phyloP scores from a whole-genome alignment of 495 filamentous ascomycete genomes.

The Friedmanniomyces simplex region DNA sequence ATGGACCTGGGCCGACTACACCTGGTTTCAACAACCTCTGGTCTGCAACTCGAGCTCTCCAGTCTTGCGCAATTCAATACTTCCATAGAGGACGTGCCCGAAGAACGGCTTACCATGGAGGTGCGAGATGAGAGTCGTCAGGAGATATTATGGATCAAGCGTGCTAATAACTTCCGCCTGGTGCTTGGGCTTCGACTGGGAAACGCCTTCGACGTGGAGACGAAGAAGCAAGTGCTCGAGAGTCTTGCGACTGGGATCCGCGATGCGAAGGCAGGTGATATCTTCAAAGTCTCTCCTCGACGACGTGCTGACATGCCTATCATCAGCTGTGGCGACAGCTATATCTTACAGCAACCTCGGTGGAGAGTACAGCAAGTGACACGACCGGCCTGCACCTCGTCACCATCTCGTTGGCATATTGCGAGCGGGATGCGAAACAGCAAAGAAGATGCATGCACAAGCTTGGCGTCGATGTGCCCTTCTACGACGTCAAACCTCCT shows the following conservation, averaged over 20 bases:
- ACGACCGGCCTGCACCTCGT: neutral
- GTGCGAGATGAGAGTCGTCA: too few relatives aligned
- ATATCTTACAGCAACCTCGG: slow-evolving; percentile 4
- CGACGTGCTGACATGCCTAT: neutral
- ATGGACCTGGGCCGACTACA: too few relatives aligned
- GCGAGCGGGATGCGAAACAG: neutral
- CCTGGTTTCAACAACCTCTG: too few relatives aligned
- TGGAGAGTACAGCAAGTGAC: neutral
- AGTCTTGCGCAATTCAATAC: too few relatives aligned
- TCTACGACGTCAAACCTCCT: slow-evolving; percentile 6
- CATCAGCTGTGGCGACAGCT: slow-evolving; percentile 24
- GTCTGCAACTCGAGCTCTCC: too few relatives aligned
- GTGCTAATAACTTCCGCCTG: slow-evolving; percentile 23
- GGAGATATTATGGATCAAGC: slow-evolving; percentile 16
- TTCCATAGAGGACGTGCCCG: too few relatives aligned
- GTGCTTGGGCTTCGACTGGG: slow-evolving; percentile 18
- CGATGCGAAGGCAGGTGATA: slow-evolving; percentile 9
- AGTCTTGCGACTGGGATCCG: slow-evolving; percentile 13
- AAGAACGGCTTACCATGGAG: too few relatives aligned
- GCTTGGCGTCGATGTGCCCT: slow-evolving; percentile 4
- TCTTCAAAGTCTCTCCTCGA: neutral
- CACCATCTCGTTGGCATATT: neutral
- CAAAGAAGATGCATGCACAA: slow-evolving; percentile 5
- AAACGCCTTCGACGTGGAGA: slow-evolving; percentile 1
- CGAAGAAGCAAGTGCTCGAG: slow-evolving; percentile 6